phyloP scores from a whole-genome alignment of 768 basidiomycete genomes.

The Tricholoma saponaceum region DNA sequence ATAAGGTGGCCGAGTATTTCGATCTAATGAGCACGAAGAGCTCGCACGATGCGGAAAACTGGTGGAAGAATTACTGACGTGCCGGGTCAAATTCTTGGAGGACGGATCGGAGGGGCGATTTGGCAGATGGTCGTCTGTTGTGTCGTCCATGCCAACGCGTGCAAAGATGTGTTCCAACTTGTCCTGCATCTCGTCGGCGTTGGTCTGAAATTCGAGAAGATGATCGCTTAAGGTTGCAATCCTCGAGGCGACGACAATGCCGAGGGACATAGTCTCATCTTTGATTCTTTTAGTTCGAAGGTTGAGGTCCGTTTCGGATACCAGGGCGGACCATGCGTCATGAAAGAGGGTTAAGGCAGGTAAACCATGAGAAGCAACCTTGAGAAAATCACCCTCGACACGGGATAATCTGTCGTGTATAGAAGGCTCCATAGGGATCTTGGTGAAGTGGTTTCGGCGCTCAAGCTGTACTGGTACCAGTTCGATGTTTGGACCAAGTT shows the following conservation, averaged over 20 bases:
- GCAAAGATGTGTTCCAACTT: slow-evolving; percentile 14
- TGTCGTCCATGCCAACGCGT: neutral
- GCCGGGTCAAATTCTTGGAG: neutral
- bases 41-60: neutral
- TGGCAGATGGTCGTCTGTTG: neutral
- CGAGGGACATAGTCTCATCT: slow-evolving; percentile 6
- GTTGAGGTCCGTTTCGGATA: neutral
- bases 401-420: neutral
- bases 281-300: neutral
- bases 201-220: slow-evolving; percentile 7
- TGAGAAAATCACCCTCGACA: slow-evolving; percentile 1
- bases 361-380: neutral
- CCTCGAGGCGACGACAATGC: slow-evolving; percentile 8
- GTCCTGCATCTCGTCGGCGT: slow-evolving; percentile 1
- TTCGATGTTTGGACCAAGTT: neutral
- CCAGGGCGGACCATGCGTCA: neutral
- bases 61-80: neutral
- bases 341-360: slow-evolving; percentile 4
- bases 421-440: neutral
- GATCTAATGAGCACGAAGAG: neutral
- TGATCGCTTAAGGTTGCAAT: slow-evolving; percentile 9
- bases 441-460: too few species aligned
- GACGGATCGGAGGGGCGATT: neutral
- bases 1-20: slow-evolving; percentile 13
- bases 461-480: too few species aligned